Base-by-base conservation (phyloP, 345 rosid species). In the Citrus australasica region DNA sequence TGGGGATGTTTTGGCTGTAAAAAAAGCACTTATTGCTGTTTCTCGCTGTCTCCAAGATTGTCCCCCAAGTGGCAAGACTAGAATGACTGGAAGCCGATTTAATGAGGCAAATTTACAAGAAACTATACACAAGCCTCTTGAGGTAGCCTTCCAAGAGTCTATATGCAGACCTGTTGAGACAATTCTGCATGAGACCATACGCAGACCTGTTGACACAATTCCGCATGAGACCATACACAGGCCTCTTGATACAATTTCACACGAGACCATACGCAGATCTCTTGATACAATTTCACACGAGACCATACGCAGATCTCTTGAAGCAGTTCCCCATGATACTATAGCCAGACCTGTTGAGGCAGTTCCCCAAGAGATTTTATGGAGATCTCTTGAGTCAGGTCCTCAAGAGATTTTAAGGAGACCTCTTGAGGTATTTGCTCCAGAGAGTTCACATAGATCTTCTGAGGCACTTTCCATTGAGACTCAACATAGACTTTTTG, bases 1-100 rank as follows among this genome's bases (percentile, higher is more conserved):
- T 82, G 98, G 98, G 53, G 90, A 74, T 85, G 90, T 87, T 68
- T 79, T 71, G 51, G 88, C 90, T 60, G 95, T 89, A 71, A 91
- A 87, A 86, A 94, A 84, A 85, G 98, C 94, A 40, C 92, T 94
- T 60, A 65, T 93, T 67, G 84, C 89, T 37, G 89, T 93, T 66
- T 91, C 98, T 76, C 85, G 88, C 38, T 73, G 97, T 75, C 92
- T 94, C 80, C 98, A 93, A 89, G 97, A 88, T 59, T 90, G 91
- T 84, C 86, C 87, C 61, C 80, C 82, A 27, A 79, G 67, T 86
- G 89, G 81, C 58, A 90, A 84, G 86, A 66, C 79, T 28, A 80
- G 84, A 81, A 76, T 77, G 40, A 67, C 67, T 75, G 91, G 89
- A 75, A 85, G 76, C 84, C 88, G 84, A 72, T 17, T 33, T 22